Percentiles rank a stretch among this genome's conserved stretches.
phyloP scores from a whole-genome alignment of 2,329 filamentous ascomycete genomes.

The Xylaria sp. region DNA sequence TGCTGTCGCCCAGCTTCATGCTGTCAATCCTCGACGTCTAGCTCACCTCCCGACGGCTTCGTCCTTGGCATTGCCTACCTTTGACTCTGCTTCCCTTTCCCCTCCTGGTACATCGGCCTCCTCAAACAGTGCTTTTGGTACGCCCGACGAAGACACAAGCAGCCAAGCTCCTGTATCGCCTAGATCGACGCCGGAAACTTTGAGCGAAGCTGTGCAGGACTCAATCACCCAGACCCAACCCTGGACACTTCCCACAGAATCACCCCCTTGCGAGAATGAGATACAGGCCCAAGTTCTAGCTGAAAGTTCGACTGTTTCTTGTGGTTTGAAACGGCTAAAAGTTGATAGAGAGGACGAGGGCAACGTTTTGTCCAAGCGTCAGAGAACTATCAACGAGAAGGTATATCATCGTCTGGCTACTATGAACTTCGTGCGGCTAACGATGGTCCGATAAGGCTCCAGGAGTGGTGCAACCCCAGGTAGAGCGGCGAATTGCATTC shows the following conservation, averaged over 20 bases:
- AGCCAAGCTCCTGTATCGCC: slow-evolving; percentile 7
- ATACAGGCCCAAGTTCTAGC: slow-evolving; percentile 36
- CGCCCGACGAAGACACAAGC: background rate
- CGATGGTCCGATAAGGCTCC: slow-evolving; percentile 15
- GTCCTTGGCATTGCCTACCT: slow-evolving; percentile 37
- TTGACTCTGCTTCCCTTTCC: slow-evolving; percentile 24
- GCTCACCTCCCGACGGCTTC: slow-evolving; percentile 42
- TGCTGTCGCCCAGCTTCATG: slow-evolving; percentile 38
- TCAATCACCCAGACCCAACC: slow-evolving; percentile 5
- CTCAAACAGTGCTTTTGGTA: background rate
- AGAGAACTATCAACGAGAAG: slow-evolving; percentile 37
- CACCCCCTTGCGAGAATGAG: slow-evolving; percentile 34
- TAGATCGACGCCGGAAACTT: slow-evolving; percentile 6
- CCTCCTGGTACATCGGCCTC: slow-evolving; percentile 2
- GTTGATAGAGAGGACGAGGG: slow-evolving; percentile 22
- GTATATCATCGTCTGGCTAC: slow-evolving; percentile 24
- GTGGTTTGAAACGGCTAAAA: slow-evolving; percentile 36
- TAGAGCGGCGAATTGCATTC: slow-evolving; percentile 44
- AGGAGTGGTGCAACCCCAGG: slow-evolving; percentile 10
- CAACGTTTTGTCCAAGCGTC: slow-evolving; percentile 37
- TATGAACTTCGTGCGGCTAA: slow-evolving; percentile 24
- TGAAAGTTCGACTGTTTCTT: slow-evolving; percentile 28
- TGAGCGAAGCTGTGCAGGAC: slow-evolving; percentile 5
- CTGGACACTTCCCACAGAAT: slow-evolving; percentile 25
- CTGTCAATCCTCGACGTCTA: slow-evolving; percentile 42